Conservation (phyloP, 345 rosid genomes). For the Eucalyptus fibrosa region DNA sequence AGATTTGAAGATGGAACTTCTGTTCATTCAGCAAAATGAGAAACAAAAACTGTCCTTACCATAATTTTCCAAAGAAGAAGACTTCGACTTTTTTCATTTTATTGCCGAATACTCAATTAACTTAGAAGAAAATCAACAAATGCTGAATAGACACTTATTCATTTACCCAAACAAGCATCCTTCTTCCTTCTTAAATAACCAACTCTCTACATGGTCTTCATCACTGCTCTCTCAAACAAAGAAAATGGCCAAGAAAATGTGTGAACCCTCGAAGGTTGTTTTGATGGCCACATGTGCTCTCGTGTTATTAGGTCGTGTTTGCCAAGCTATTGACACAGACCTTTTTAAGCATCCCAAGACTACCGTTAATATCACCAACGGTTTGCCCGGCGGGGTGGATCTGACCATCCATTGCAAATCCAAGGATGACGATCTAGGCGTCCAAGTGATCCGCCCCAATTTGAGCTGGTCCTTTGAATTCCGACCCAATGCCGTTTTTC, state of each 20-base stretch:
- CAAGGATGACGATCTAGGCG: not conserved
- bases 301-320: not conserved
- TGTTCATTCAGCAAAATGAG: not conserved
- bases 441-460: not conserved
- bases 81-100: not conserved
- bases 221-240: not conserved
- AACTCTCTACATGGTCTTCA: not conserved
- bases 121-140: not conserved
- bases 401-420: not conserved
- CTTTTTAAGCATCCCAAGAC: not conserved
- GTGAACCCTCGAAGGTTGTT: not conserved
- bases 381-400: not conserved
- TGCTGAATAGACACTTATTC: not conserved
- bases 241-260: not conserved
- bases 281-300: not conserved
- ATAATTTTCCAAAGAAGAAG: not conserved
- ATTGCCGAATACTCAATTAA: not conserved
- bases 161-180: not conserved
- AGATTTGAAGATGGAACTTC: not conserved
- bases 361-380: not conserved
- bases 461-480: not conserved
- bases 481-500: not conserved
- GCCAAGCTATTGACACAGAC: not conserved
- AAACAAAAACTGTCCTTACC: not conserved
- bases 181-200: not conserved